Conservation (phyloP, 2,329 filamentous ascomycete species). For the Fusarium chuoi region DNA sequence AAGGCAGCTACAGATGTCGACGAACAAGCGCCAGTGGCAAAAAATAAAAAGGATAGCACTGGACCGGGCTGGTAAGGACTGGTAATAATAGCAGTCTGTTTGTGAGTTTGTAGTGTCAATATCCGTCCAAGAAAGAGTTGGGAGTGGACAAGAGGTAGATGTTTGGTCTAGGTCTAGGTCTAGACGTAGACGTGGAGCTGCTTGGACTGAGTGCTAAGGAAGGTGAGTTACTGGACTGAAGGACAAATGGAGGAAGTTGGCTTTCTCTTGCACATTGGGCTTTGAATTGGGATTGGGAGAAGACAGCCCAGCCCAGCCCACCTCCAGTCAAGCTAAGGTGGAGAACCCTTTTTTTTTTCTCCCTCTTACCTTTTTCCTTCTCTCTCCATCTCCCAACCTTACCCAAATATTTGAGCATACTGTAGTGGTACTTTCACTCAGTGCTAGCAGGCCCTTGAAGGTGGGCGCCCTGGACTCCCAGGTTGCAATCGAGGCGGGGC, state of each 20-base stretch:
- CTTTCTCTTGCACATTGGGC: constrained; percentile 10
- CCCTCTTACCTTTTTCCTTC: background rate
- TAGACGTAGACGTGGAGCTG: constrained; percentile 33
- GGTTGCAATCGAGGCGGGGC: constrained; percentile 33
- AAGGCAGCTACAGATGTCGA: constrained; percentile 27
- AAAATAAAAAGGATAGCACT: constrained; percentile 17
- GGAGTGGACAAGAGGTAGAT: constrained; percentile 29
- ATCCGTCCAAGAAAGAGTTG: constrained; percentile 32
- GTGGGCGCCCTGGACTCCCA: constrained; percentile 24
- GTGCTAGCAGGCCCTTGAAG: constrained; percentile 31
- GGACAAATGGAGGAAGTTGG: constrained; percentile 26
- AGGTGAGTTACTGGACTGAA: background rate
- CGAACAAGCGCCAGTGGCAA: constrained; percentile 34
- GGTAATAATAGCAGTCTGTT: constrained; percentile 18
- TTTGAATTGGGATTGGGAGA: constrained; percentile 21
- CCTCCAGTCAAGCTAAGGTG: constrained; percentile 26
- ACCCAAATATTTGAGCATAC: constrained; percentile 24
- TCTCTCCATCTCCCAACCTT: constrained; percentile 12
- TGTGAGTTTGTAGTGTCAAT: constrained; percentile 17
- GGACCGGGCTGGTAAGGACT: background rate
- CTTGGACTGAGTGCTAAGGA: background rate
- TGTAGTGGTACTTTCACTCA: constrained; percentile 18
- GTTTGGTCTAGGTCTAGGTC: constrained; percentile 39
- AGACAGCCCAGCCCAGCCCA: constrained; percentile 19
- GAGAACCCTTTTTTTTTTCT: constrained; percentile 24